phyloP scores from a whole-genome alignment of 202 grass and related monocot species.

The Eragrostis tef region DNA sequence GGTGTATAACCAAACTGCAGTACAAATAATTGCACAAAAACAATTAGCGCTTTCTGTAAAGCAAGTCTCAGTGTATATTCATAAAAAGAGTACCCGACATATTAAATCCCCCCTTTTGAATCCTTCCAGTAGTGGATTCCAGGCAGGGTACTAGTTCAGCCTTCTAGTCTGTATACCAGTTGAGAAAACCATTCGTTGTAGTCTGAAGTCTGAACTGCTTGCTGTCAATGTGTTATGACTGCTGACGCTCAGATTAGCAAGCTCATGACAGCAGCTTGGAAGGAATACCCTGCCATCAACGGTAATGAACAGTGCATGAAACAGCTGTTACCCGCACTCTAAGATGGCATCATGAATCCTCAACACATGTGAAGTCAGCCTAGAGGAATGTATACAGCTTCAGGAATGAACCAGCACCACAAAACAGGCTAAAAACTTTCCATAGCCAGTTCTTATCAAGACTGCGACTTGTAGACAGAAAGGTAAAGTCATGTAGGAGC shows the following conservation, averaged over 20 bases:
- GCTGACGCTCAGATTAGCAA: not conserved
- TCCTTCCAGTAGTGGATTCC: conserved; percentile 25
- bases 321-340: conserved; percentile 47
- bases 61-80: not conserved
- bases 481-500: conserved; percentile 50
- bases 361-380: conserved; percentile 47
- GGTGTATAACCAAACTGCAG: not conserved
- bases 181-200: not conserved
- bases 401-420: conserved; percentile 39
- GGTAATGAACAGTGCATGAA: conserved; percentile 32
- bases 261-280: conserved; percentile 8
- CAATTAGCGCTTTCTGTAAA: conserved; percentile 36
- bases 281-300: conserved; percentile 27
- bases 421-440: conserved; percentile 36
- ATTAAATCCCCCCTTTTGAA: conserved; percentile 1
- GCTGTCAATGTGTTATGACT: conserved; percentile 9
- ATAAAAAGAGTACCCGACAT: not conserved
- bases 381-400: conserved; percentile 41
- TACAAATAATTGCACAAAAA: conserved; percentile 43
- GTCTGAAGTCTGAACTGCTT: conserved; percentile 11
- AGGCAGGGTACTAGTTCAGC: not conserved
- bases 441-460: conserved; percentile 51
- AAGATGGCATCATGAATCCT: conserved; percentile 36
- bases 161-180: not conserved
- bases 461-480: conserved; percentile 52